A percentile compares a stretch with the other conserved stretches of the same genome.
Conservation (phyloP, 495 filamentous ascomycete species). For the Penicillium fimorum region DNA sequence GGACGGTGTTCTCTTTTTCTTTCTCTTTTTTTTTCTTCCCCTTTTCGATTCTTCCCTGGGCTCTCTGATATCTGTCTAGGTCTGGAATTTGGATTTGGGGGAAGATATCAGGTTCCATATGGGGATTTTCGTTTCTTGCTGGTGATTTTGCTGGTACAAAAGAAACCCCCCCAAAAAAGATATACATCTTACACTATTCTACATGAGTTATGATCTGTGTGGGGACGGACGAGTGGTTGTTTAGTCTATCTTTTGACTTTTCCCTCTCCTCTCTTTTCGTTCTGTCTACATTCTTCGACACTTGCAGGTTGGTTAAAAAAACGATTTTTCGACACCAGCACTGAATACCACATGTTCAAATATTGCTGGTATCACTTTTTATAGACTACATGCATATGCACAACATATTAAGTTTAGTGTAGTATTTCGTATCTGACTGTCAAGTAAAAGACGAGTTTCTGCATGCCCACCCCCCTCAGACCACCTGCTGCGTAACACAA, state of each 20-base stretch:
- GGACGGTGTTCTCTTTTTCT: slow-evolving; percentile 1
- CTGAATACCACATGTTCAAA: background rate
- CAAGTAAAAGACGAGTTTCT: slow-evolving; percentile 3
- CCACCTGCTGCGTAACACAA: slow-evolving; percentile 37
- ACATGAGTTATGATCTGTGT: slow-evolving; percentile 6
- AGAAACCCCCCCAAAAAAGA: slow-evolving; percentile 12
- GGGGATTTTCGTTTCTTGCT: background rate
- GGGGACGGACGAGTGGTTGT: background rate
- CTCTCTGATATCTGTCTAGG: background rate
- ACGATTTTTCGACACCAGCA: background rate
- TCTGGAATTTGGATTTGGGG: background rate
- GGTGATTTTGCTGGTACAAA: slow-evolving; percentile 9
- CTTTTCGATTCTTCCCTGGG: slow-evolving; percentile 1
- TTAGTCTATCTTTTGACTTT: background rate
- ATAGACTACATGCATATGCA: background rate
- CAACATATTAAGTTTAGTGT: background rate
- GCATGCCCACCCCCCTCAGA: slow-evolving; percentile 13
- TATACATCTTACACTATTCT: slow-evolving; percentile 14
- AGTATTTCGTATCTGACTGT: background rate
- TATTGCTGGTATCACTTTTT: background rate
- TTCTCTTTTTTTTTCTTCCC: slow-evolving; percentile 1
- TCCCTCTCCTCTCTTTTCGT: background rate
- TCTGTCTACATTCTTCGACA: background rate
- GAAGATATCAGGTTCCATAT: background rate
- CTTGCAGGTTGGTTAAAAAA: background rate